Base-by-base conservation (phyloP, 2,329 filamentous ascomycete species). In the Hypoxylon sp. region DNA sequence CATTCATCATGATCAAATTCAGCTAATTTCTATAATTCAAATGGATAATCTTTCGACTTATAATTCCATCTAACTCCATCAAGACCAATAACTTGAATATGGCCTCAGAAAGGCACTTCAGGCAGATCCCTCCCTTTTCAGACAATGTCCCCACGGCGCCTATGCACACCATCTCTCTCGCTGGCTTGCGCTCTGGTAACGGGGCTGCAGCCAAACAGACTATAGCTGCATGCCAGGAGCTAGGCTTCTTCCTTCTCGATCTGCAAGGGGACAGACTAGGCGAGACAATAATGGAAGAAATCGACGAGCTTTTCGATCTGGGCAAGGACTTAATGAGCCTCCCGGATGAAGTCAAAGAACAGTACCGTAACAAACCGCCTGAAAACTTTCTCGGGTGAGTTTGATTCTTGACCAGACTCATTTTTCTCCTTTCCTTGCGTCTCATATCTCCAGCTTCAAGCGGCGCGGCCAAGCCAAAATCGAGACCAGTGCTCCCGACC, bases 401-500 rank as follows among this genome's bases (percentile, higher is more conserved):
- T 53, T 43, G 3, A 23, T 17, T 19, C 25, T 51, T 21, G 28
- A 28, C n/a, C 30, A 38, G 25, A 41, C 48, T 13, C 10, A 4
- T 28, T 11, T 11, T 6, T 11, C 19, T 10, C 10, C 21, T 10
- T 13, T 25, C 9, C 7, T 25, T 11, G 13, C 5, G 28, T 48
- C 45, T 48, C 10, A 25, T 4, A 23, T n/a, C 3, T 21, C 13
- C 11, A 48, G 45, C 4, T 48, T 14, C 14, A 25, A 25, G 13
- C 10, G 21, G 21, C 48, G 48, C 14, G 25, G 48, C 9, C 2
- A 30, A 50, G 48, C 48, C 28, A 62, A 56, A 43, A 62, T 45
- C 32, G 59, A 62, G 51, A 51, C 53, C 21, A 32, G 45, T 32
- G 30, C 41, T 56, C 63, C 72, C 19, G 75, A 77, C 61, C 73